Conservation (phyloP, 73 alveolate genomes). For the Paramecium pentaurelia region DNA sequence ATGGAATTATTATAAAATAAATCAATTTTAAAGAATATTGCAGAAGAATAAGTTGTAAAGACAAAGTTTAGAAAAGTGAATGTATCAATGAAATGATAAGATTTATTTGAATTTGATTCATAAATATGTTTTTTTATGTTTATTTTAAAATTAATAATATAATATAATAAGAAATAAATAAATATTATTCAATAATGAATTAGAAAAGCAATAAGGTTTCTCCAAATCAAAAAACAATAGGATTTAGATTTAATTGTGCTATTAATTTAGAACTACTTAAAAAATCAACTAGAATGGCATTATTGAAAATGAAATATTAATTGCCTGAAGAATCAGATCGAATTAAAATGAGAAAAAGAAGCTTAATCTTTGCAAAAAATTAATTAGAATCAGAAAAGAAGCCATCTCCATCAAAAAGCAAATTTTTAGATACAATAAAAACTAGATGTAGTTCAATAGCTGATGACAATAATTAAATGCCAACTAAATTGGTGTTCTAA, state of each 20-base stretch:
- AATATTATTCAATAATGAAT: neutral
- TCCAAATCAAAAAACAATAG: neutral
- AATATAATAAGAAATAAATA: neutral
- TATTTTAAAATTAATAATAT: neutral
- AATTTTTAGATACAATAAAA: neutral
- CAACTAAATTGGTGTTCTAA: neutral
- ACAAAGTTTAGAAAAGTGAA: neutral
- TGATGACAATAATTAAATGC: neutral
- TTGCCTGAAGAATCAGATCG: neutral
- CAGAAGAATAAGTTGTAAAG: neutral
- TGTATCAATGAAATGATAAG: neutral
- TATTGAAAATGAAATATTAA: neutral
- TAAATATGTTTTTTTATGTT: neutral
- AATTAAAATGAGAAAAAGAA: neutral
- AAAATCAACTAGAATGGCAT: neutral
- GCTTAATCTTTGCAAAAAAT: neutral
- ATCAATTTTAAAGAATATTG: neutral
- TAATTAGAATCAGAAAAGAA: neutral
- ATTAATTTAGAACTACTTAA: neutral
- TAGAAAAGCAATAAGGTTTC: neutral
- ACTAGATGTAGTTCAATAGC: neutral
- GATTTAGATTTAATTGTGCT: neutral
- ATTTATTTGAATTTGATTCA: neutral
- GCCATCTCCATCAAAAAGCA: neutral
- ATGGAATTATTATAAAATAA: constrained; percentile 14